Evolutionary conservation across 345 rosid species (phyloP).

Genomic region (Gossypium thurberi): DNA sequence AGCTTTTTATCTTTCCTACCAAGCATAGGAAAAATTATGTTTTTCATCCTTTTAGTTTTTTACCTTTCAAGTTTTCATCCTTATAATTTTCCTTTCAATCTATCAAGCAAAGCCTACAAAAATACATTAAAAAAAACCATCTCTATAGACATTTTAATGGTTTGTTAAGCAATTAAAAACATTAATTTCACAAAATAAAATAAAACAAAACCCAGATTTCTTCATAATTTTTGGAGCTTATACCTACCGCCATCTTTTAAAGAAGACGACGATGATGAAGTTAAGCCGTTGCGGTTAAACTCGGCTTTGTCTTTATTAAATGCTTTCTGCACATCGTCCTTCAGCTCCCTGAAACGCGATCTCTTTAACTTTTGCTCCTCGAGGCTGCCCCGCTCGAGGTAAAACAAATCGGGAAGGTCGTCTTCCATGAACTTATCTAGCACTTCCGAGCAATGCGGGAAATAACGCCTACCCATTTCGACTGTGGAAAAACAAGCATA

Average conservation of each 20-base stretch:
- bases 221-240: slow-evolving; percentile 31
- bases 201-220: neutral
- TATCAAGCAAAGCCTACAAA: no score
- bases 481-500: slow-evolving; percentile 35
- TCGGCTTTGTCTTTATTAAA: slow-evolving; percentile 78
- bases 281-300: slow-evolving; percentile 38
- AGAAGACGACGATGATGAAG: slow-evolving; percentile 56
- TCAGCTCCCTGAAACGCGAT: slow-evolving; percentile 69
- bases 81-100: no score
- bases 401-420: slow-evolving; percentile 75
- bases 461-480: slow-evolving; percentile 76
- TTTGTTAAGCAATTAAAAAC: neutral
- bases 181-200: neutral
- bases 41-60: no score
- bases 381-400: slow-evolving; percentile 57
- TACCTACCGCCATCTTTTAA: slow-evolving; percentile 22
- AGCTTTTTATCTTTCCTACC: no score
- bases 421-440: slow-evolving; percentile 95
- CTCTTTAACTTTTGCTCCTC: slow-evolving; percentile 64
- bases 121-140: neutral
- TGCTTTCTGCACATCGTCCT: slow-evolving; percentile 74
- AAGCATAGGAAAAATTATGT: no score
- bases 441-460: slow-evolving; percentile 82
- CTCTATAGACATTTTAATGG: neutral
- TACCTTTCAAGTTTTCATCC: no score